A percentile compares a stretch with the other conserved stretches of the same genome.
These are phyloP conservation scores for Syzygium aromaticum DNA, from an alignment of 345 rosid genomes.

Conservation along the genomic window DNA sequence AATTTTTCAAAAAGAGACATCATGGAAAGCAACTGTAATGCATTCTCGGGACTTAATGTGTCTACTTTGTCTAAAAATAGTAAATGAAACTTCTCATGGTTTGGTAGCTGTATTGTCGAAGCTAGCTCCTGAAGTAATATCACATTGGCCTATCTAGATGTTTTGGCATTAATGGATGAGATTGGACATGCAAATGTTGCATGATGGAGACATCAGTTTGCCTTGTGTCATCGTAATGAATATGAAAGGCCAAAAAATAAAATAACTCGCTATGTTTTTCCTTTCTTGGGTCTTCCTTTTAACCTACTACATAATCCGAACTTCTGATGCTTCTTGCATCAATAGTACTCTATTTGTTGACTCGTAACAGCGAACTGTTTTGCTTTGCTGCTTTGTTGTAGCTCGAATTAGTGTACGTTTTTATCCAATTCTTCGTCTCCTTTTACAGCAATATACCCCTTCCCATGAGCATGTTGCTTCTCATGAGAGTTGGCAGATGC, in stretches of 20 bases:
- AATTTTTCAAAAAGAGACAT: not conserved
- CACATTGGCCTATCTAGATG: not conserved
- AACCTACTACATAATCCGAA: not conserved
- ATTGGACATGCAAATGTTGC: not conserved
- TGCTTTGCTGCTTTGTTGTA: not conserved
- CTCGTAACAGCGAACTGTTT: not conserved
- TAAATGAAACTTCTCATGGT: not conserved
- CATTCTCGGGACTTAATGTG: not conserved
- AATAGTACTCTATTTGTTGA: not conserved
- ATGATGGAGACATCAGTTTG: not conserved
- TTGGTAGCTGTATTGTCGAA: not conserved
- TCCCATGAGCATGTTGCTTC: slow-evolving; percentile 68
- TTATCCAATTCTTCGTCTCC: not conserved
- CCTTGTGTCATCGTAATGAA: not conserved
- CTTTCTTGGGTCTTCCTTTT: not conserved
- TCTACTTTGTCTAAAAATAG: not conserved
- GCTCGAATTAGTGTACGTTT: not conserved
- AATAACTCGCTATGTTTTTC: not conserved
- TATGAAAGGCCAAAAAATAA: not conserved
- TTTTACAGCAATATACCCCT: slow-evolving; percentile 62
- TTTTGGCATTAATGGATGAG: not conserved
- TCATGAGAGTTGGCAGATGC: slow-evolving; percentile 88
- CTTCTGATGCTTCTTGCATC: not conserved
- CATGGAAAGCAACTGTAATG: not conserved
- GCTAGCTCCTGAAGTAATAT: not conserved